Base-by-base conservation (phyloP, 177 flowering plant species). In the Telopea speciosissima region DNA sequence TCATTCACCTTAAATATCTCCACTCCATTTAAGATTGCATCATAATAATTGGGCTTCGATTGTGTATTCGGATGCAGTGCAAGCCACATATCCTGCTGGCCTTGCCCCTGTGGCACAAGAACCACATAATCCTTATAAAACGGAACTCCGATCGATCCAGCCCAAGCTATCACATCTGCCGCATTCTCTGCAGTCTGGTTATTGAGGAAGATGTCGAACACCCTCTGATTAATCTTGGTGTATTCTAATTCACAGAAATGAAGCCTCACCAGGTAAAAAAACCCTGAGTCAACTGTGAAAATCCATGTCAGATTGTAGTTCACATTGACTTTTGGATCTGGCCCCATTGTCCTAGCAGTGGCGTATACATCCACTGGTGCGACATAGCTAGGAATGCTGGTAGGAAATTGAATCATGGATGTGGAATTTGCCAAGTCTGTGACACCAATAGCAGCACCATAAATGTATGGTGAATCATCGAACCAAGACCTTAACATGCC, bases 271-370 rank as follows among this genome's bases (percentile, higher is more conserved):
- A 90, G 79, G 80, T 90, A 92, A n/a, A 44, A 52, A 70, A 90
- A 92, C 3, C 90, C 90, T 0, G 89, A 74, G 49, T 92, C 97
- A 13, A 90, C 79, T 16, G 86, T 6, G 36, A 92, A 83, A 36
- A 78, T 52, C 97, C 97, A 92, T 24, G 91, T 87, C 77, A 92
- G 79, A 75, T 92, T 90, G 82, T 68, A 92, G 22, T 87, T 80
- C 59, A 22, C 0, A 66, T 89, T 90, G 61, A 92, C 26, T 0
- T 54, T 1, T 4, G 68, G 0, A 62, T 56, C 12, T 0, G 88
- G 89, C 49, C 93, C 95, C 98, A 92, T 92, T 23, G 89, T 68
- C 68, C 98, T 82, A 24, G 89, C 86, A 56, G 93, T 87, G 24
- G 80, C 52, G 72, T 92, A 91, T 14, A 92, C 87, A 78, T 81